Base-by-base conservation (phyloP, 495 filamentous ascomycete genomes). In the Daldinia loculata region DNA sequence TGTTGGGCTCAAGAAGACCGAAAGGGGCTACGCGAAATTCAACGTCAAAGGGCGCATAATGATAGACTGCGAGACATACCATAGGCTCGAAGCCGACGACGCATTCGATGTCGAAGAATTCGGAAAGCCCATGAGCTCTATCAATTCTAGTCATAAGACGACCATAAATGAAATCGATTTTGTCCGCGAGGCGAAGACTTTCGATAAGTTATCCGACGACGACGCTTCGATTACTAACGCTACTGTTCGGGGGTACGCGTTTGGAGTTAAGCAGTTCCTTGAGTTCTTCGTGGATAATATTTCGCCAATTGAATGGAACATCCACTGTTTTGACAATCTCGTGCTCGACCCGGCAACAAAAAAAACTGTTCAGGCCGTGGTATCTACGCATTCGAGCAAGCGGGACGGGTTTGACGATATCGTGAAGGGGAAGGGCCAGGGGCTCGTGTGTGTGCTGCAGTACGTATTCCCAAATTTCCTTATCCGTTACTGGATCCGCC, bases 271-370 rank as follows among this genome's bases (percentile, higher is more conserved):
- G 63, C 34, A 53, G 6, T 80, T 80, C 51, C 56, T 82, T 5
- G 70, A 80, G 69, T 78, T 82, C 45, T 76, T 71, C 29, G 71
- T 77, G 8, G 74, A 80, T 38, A 56, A 76, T 0, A 34, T 82
- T 7, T 6, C 34, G 2, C 69, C 77, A 6, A 73, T 81, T 15
- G 57, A 75, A 53, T 79, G 76, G 76, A 76, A 80, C 61, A 53
- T 64, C 0, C 29, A 41, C 15, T 79, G 77, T 34, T 91, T 91
- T 62, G 83, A 87, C 6, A 78, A 82, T 0, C 76, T 92, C 0
- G 85, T 89, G 7, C 78, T 91, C 2, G 80, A 87, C 2, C 41
- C 74, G 4, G 74, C 75, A 6, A 80, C 83, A 56, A 89, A 88
- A 72, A 80, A 84, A 38, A 80, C 88, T 1, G 79, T 90, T 12